These are phyloP conservation scores for Penicillium janthinellum DNA, from an alignment of 2,329 filamentous ascomycete species.

Conservation along the genomic window DNA sequence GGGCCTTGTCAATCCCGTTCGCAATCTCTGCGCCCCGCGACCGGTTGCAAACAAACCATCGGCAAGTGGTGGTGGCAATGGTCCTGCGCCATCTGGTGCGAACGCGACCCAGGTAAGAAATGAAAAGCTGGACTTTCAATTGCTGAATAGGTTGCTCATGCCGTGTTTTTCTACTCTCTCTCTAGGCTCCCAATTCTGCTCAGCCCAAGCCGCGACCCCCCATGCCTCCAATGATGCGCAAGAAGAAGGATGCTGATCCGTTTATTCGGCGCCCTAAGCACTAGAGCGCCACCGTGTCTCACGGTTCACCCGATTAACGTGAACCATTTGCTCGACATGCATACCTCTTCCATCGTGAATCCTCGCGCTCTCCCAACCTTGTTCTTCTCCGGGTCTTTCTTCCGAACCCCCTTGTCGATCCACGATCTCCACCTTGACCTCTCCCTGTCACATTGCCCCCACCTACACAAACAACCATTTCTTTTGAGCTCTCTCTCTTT, in stretches of 20 bases:
- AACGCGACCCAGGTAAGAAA: conserved; percentile 26
- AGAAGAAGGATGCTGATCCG: conserved; percentile 44
- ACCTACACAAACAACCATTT: not conserved
- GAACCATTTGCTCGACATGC: not conserved
- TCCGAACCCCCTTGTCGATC: not conserved
- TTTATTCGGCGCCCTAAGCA: conserved; percentile 45
- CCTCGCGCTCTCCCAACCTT: not conserved
- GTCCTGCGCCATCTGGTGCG: conserved; percentile 18
- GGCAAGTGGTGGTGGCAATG: conserved; percentile 11
- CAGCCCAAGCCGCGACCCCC: conserved; percentile 28
- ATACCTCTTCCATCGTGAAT: not conserved
- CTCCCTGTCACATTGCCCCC: not conserved
- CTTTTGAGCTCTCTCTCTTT: not conserved
- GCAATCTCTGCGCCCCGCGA: conserved; percentile 37
- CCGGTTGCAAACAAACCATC: conserved; percentile 23
- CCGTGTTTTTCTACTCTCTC: conserved; percentile 14
- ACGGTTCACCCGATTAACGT: not conserved
- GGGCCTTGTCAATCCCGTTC: conserved; percentile 45
- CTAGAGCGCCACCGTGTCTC: conserved; percentile 7
- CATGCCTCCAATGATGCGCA: conserved; percentile 38
- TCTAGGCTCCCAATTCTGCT: conserved; percentile 22
- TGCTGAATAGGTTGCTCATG: conserved; percentile 6
- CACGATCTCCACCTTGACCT: not conserved
- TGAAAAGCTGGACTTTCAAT: not conserved
- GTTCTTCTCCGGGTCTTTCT: not conserved